Evolutionary conservation across 139 green algal genomes (phyloP).

Genomic region (Closterium sp.): DNA sequence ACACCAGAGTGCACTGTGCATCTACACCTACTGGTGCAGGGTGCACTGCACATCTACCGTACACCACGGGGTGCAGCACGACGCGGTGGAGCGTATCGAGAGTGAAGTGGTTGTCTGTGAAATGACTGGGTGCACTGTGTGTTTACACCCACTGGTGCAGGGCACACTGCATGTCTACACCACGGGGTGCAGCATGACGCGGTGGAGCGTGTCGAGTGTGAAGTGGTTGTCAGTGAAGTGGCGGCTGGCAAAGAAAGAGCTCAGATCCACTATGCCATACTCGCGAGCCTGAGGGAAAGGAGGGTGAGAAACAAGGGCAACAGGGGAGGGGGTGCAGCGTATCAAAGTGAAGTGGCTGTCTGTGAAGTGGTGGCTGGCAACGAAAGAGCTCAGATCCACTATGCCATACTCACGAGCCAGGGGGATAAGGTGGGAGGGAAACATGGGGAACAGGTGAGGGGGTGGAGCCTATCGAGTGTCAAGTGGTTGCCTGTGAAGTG

Average conservation of each 20-base stretch:
- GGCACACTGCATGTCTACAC: background rate
- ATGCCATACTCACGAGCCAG: background rate
- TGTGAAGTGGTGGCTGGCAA: background rate
- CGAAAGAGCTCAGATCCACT: background rate
- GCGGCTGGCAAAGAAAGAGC: slow-evolving; percentile 66
- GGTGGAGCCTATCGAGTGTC: too few relatives aligned
- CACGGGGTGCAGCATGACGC: background rate
- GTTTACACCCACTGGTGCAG: too few relatives aligned
- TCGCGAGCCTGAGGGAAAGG: slow-evolving; percentile 59
- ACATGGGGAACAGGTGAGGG: too few relatives aligned
- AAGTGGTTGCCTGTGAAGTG: slow-evolving; percentile 69
- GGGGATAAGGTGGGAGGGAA: too few relatives aligned
- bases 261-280: slow-evolving; percentile 77
- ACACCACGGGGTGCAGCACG: slow-evolving; percentile 15
- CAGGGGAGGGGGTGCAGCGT: background rate
- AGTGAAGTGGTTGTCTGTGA: too few relatives aligned
- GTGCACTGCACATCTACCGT: background rate
- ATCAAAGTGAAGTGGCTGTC: too few relatives aligned
- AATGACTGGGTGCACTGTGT: too few relatives aligned
- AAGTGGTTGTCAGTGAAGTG: slow-evolving; percentile 69
- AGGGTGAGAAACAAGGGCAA: background rate
- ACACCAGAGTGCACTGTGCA: too few relatives aligned
- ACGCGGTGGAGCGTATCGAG: too few relatives aligned
- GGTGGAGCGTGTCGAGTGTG: slow-evolving; percentile 28
- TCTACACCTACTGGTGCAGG: too few relatives aligned